Percentiles rank a stretch among this genome's conserved stretches.
Evolutionary conservation across 495 filamentous ascomycete genomes (phyloP).

Genomic region (Xylaria longipes): DNA sequence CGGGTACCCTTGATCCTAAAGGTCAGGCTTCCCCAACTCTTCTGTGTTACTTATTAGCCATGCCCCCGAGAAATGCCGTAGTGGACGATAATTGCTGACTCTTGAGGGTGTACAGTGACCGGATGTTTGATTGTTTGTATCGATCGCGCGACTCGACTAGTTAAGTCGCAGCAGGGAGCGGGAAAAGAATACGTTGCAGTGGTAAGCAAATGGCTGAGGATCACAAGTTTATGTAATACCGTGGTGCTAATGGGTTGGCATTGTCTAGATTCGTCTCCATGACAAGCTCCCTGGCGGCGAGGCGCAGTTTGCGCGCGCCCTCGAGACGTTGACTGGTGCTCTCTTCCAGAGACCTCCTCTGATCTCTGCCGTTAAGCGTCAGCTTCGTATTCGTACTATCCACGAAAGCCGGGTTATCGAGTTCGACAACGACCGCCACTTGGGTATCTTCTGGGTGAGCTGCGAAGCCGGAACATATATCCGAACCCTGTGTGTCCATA

Average conservation of each 20-base stretch:
- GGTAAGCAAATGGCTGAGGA: slow-evolving; percentile 12
- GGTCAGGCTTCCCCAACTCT: slow-evolving; percentile 1
- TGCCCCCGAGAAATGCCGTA: not conserved
- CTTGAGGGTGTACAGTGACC: slow-evolving; percentile 43
- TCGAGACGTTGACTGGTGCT: slow-evolving; percentile 93
- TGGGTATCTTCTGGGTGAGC: slow-evolving; percentile 99
- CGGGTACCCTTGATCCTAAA: slow-evolving; percentile 88
- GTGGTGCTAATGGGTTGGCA: slow-evolving; percentile 65
- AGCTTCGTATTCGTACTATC: slow-evolving; percentile 95
- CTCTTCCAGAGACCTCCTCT: slow-evolving; percentile 96
- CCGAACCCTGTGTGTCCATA: slow-evolving; percentile 94
- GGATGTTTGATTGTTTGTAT: slow-evolving; percentile 96
- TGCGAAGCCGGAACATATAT: slow-evolving; percentile 99
- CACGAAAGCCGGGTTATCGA: slow-evolving; percentile 94
- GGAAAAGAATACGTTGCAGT: slow-evolving; percentile 72
- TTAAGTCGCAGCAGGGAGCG: slow-evolving; percentile 97
- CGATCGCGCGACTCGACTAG: slow-evolving; percentile 92
- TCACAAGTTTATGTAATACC: not conserved
- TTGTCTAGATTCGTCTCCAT: slow-evolving; percentile 80
- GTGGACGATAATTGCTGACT: slow-evolving; percentile 4
- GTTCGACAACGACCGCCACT: slow-evolving; percentile 95
- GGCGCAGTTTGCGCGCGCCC: slow-evolving; percentile 83
- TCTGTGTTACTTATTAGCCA: not conserved
- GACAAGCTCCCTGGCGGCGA: slow-evolving; percentile 91
- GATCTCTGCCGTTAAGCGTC: slow-evolving; percentile 97